Evolutionary conservation across 73 alveolate genomes (phyloP).

Genomic region (Tetrahymena borealis): DNA sequence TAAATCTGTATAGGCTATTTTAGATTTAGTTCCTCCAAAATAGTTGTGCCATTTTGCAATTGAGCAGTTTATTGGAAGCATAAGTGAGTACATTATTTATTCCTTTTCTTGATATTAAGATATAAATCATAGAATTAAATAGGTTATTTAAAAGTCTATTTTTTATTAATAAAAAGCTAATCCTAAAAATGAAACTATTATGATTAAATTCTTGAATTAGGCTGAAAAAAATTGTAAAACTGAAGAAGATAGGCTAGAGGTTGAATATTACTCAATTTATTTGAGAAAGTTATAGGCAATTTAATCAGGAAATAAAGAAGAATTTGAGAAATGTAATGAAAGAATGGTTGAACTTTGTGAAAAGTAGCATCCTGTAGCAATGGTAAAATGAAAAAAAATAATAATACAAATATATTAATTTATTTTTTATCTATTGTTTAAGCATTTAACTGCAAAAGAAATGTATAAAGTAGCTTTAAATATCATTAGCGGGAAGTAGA

Average conservation of each 20-base stretch:
- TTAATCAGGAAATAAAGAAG: conserved; percentile 12
- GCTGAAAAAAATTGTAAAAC: conserved; percentile 19
- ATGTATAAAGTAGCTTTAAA: conserved; percentile 43
- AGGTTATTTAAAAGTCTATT: neutral
- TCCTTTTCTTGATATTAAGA: too few relatives aligned
- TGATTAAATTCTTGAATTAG: conserved; percentile 7
- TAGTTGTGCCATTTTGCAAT: conserved; percentile 29
- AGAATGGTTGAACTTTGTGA: conserved; percentile 18
- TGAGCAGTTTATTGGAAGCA: conserved; percentile 32
- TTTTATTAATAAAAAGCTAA: conserved; percentile 6
- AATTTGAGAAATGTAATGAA: conserved; percentile 11
- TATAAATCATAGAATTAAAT: neutral
- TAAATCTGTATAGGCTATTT: conserved; percentile 11
- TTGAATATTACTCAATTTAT: conserved; percentile 16
- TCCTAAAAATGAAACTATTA: conserved; percentile 30
- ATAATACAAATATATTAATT: neutral
- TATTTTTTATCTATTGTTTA: neutral
- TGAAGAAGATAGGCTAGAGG: neutral
- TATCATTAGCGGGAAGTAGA: conserved; percentile 19
- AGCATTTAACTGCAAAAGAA: conserved; percentile 36
- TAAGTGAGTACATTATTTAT: conserved; percentile 5
- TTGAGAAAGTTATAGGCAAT: conserved; percentile 15
- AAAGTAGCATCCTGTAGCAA: conserved; percentile 5
- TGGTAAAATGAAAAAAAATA: neutral
- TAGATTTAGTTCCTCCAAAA: conserved; percentile 8